Evolutionary conservation across 352 stramenopile genomes (phyloP), one percentile per base, ranked within the genome.

Genomic region (Pilasporangium apinafurcum): DNA sequence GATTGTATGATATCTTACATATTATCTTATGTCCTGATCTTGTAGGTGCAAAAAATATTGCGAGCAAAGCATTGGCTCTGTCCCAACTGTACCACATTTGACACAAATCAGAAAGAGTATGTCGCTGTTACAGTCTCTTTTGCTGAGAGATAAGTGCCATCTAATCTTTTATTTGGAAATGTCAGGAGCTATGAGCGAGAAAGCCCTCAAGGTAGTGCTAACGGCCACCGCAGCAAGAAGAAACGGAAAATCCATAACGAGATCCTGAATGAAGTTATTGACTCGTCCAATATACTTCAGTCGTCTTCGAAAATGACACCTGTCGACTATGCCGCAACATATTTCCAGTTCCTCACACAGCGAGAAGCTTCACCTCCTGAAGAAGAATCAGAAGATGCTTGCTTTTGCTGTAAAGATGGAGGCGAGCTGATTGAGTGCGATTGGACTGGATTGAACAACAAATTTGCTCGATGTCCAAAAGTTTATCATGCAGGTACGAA

Each of bases 351-450:
- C 40, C 26, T 89, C 16, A 43, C 62, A 24, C 32, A 51, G 20
- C 73, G 76, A 21, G 76, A 89, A 43, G 25, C 39, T 3, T 17
- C 18, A 0, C 37, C 49, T 14, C 44, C 44, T 9, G 44, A 37
- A 14, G 43, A 54, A 9, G 72, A 86, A 29, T 89, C 81, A 10
- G 81, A 92, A 48, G 81, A 92, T 32, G 73, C 83, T 33, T 92
- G 81, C 37, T 87, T 90, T 39, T 89, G 76, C 59, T 92, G 81
- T 48, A 88, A 87, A 51, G 81, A 92, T 48, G 81, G 81, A 21
- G 81, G 81, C 12, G 60, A 86, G 20, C 59, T 92, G 16, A 65
- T 92, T 29, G 77, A 91, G 48, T 92, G 81, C 46, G 81, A 92
- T 46, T 89, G 68, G 68, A 72, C 63, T 20, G 59, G 63, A 3